Evolutionary conservation across 805 yeast species (phyloP).

Genomic region (Nakazawaea pomicola): DNA sequence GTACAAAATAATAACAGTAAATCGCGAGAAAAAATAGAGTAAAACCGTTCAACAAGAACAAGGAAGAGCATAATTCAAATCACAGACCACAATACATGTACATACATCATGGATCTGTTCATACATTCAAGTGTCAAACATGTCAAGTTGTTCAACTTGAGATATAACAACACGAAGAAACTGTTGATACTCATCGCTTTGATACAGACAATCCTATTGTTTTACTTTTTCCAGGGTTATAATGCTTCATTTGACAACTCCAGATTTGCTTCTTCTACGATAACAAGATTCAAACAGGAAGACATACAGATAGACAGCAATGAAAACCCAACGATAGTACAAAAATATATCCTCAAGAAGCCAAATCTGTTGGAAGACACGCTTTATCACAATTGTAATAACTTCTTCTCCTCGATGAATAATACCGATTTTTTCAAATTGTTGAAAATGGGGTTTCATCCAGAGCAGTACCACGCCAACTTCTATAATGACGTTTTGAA

Average conservation of each 20-base stretch:
- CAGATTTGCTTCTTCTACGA: slow-evolving; percentile 3
- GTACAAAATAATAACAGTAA: no score
- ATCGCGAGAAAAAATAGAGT: no score
- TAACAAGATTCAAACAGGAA: slow-evolving; percentile 1
- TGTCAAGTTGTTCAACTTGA: neutral
- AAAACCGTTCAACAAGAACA: no score
- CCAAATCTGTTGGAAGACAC: slow-evolving; percentile 8
- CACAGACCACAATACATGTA: no score
- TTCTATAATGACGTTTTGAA: slow-evolving; percentile 4
- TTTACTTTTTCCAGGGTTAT: neutral
- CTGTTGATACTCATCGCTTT: neutral
- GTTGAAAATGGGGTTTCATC: slow-evolving; percentile 1
- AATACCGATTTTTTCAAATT: slow-evolving; percentile 1
- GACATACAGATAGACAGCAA: slow-evolving; percentile 2
- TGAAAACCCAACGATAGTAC: neutral
- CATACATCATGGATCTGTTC: no score
- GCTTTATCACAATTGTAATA: slow-evolving; percentile 6
- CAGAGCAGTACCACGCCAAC: neutral
- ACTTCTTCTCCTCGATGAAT: slow-evolving; percentile 3
- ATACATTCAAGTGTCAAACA: neutral
- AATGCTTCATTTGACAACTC: slow-evolving; percentile 1
- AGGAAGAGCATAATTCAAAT: no score
- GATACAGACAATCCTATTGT: neutral
- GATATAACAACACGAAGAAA: slow-evolving; percentile 3
- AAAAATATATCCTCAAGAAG: neutral